Evolutionary conservation across 768 basidiomycete genomes (phyloP), one percentile per base, ranked within the genome.

Genomic region (Terana coerulea): DNA sequence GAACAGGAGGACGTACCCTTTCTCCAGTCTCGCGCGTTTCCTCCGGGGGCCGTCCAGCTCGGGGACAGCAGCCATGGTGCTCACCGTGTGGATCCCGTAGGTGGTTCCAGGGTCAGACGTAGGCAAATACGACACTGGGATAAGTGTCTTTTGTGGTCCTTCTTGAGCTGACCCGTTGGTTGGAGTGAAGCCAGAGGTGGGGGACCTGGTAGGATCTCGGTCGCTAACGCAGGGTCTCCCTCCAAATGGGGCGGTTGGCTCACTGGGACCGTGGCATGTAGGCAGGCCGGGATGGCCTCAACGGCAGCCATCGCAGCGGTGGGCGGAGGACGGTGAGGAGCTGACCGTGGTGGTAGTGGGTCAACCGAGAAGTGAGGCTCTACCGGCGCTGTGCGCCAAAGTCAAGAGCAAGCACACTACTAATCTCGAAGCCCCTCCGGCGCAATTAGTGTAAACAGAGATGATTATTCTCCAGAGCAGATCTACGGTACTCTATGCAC

Each of bases 141-240:
- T 72, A 57, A 77, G 68, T 46, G 85, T 80, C 71, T 91, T 90
- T 79, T 88, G 63, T 83, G 83, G 74, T 92, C 89, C 65, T 86
- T 83, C 73, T 85, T 88, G 49, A 79, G 53, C 11, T 57, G 33
- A 30, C 60, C 74, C 61, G 79, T 72, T 71, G 88, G 86, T 69
- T 84, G 85, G 52, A 83, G 71, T 61, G 86, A 81, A 58, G 76
- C 72, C 56, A 90, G 68, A 58, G 89, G 81, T 47, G 91, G 91
- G 53, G 91, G 91, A 22, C 89, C 90, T 64, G 91, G 91, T 61
- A 93, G 79, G 72, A 93, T 86, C 78, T 92, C 91, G 54, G 91
- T 93, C 56, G 91, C 90, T 61, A 91, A 78, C 57, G 79, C 76
- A 50, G 86, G 72, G 75, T 93, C 88, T 59, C 88, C 84, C 67